Evolutionary conservation across 768 basidiomycete species (phyloP).

Genomic region (Dendrothele bispora): DNA sequence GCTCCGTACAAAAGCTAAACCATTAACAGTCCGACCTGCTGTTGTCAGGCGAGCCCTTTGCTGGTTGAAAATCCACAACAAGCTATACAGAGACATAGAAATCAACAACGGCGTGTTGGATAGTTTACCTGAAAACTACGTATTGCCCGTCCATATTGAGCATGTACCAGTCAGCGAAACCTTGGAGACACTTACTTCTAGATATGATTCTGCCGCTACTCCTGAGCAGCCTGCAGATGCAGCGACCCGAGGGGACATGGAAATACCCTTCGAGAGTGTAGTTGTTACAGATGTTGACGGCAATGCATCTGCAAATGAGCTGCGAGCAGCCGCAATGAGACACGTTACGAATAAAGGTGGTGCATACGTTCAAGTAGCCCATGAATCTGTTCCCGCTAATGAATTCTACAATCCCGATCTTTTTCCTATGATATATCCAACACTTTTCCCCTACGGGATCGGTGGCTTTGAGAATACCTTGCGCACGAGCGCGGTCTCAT

Average conservation of each 20-base stretch:
- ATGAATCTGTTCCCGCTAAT: constrained; percentile 28
- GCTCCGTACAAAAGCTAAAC: constrained; percentile 33
- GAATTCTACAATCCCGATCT: constrained; percentile 35
- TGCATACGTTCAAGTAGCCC: constrained; percentile 27
- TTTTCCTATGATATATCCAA: constrained; percentile 42
- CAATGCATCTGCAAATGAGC: constrained; percentile 19
- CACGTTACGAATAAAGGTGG: constrained; percentile 32
- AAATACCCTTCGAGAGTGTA: constrained; percentile 18
- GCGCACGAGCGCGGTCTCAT: constrained; percentile 15
- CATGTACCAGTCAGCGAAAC: constrained; percentile 16
- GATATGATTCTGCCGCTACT: constrained; percentile 12
- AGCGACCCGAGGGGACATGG: background rate
- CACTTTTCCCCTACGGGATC: constrained; percentile 41
- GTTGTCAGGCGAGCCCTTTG: constrained; percentile 29
- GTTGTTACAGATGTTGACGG: constrained; percentile 32
- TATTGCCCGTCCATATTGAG: constrained; percentile 28
- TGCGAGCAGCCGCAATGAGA: constrained; percentile 30
- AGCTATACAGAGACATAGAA: constrained; percentile 27
- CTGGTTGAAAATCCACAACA: constrained; percentile 39
- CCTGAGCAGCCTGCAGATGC: background rate
- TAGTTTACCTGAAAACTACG: constrained; percentile 11
- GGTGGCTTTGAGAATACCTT: constrained; percentile 39
- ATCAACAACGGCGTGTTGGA: constrained; percentile 23
- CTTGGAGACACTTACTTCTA: constrained; percentile 9
- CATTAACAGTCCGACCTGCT: constrained; percentile 28